Evolutionary conservation across 345 rosid species (phyloP).

Genomic region (Dipteronia sinensis): DNA sequence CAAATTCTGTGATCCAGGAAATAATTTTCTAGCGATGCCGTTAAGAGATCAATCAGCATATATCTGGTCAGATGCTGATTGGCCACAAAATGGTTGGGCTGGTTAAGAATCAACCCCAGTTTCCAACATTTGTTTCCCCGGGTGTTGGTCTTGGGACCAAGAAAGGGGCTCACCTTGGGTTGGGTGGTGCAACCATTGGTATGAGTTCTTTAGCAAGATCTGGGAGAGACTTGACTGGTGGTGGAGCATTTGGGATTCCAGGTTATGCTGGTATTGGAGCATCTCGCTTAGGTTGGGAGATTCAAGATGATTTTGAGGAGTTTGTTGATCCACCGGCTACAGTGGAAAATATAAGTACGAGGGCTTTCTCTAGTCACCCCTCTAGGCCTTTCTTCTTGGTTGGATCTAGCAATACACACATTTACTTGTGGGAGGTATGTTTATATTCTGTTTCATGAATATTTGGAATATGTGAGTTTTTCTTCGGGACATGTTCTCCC

Average conservation of each 20-base stretch:
- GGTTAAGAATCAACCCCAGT: constrained; percentile 72
- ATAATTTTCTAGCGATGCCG: constrained; percentile 54
- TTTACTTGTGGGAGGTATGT: constrained; percentile 92
- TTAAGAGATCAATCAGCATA: constrained; percentile 45
- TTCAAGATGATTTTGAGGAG: constrained; percentile 72
- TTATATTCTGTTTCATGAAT: background rate
- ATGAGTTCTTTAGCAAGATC: constrained; percentile 50
- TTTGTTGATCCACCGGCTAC: constrained; percentile 74
- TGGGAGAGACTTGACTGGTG: constrained; percentile 50
- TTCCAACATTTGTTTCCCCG: constrained; percentile 72
- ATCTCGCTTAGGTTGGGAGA: constrained; percentile 81
- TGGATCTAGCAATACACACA: constrained; percentile 89
- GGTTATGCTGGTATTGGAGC: constrained; percentile 68
- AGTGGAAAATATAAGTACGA: constrained; percentile 63
- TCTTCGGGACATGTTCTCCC: background rate
- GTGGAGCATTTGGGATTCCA: constrained; percentile 62
- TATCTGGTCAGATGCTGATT: constrained; percentile 81
- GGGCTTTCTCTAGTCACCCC: constrained; percentile 88
- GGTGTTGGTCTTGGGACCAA: constrained; percentile 73
- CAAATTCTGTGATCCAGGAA: constrained; percentile 55
- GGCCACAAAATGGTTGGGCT: constrained; percentile 93
- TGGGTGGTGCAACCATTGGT: constrained; percentile 75
- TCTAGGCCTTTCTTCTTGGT: constrained; percentile 88
- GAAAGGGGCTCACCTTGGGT: constrained; percentile 74
- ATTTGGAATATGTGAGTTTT: background rate